Evolutionary conservation across 352 stramenopile species (phyloP).

Genomic region (Pythium dissotocum): DNA sequence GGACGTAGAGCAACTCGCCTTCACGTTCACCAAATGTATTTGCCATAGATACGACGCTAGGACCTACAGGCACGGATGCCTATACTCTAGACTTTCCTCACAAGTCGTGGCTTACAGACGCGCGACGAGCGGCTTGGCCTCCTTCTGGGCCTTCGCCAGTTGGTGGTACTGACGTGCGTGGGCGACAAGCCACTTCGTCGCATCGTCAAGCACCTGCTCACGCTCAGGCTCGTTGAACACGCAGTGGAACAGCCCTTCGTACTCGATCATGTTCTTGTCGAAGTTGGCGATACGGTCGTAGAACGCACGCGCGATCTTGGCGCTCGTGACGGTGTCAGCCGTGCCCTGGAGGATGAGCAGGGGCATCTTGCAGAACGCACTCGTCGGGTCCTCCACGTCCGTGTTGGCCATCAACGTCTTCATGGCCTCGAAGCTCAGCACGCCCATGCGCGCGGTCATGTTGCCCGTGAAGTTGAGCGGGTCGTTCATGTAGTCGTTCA

Average conservation of each 20-base stretch:
- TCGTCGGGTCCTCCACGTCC: constrained; percentile 20
- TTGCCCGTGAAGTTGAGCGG: constrained; percentile 49
- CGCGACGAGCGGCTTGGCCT: constrained; percentile 8
- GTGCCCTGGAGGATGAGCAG: constrained; percentile 50
- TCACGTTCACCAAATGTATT: neutral
- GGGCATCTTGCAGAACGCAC: constrained; percentile 31
- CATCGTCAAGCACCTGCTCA: constrained; percentile 50
- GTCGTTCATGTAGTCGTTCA: constrained; percentile 57
- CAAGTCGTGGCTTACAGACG: constrained; percentile 8
- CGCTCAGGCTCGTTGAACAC: constrained; percentile 64
- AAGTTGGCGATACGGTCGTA: constrained; percentile 40
- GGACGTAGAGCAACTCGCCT: too few relatives aligned
- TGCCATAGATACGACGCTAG: neutral
- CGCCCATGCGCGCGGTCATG: constrained; percentile 45
- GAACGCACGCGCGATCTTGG: constrained; percentile 38
- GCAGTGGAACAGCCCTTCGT: constrained; percentile 61
- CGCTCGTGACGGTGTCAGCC: constrained; percentile 47
- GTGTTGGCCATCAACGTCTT: constrained; percentile 14
- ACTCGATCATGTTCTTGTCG: constrained; percentile 69
- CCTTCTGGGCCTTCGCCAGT: constrained; percentile 5
- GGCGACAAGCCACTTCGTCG: constrained; percentile 38
- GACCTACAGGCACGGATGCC: neutral
- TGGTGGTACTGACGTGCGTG: constrained; percentile 13
- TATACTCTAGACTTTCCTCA: neutral
- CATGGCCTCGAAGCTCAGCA: constrained; percentile 33